These are phyloP conservation scores for Candida ficus DNA, from an alignment of 805 yeast species.

Conservation along the genomic window DNA sequence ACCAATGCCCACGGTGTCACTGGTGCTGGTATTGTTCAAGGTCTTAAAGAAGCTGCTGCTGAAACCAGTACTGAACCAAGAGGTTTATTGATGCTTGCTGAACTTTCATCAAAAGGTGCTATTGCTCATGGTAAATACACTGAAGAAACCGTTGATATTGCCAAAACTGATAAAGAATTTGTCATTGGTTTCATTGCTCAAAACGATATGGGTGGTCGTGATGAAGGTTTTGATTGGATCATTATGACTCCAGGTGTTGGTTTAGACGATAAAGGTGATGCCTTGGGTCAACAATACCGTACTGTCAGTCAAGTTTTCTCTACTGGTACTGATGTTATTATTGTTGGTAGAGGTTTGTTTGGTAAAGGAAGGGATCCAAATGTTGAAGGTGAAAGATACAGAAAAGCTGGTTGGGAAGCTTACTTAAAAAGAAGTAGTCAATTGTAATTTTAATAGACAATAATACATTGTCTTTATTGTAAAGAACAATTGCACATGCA, in stretches of 20 bases:
- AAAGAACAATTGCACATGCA: no score
- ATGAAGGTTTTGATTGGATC: constrained; percentile 90
- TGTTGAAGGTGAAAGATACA: constrained; percentile 83
- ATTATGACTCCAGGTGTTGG: constrained; percentile 99
- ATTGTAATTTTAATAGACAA: no score
- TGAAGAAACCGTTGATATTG: constrained; percentile 80
- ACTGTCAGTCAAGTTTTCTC: constrained; percentile 80
- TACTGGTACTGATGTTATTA: constrained; percentile 89
- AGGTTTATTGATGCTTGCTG: constrained; percentile 93
- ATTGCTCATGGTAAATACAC: constrained; percentile 93
- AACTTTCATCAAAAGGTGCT: constrained; percentile 89
- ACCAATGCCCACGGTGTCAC: constrained; percentile 98
- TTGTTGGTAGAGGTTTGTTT: constrained; percentile 97
- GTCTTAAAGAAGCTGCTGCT: constrained; percentile 72
- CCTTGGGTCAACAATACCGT: constrained; percentile 94
- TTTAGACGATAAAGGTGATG: constrained; percentile 92
- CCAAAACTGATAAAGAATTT: constrained; percentile 79
- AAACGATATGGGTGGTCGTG: constrained; percentile 74
- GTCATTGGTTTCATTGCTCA: constrained; percentile 97
- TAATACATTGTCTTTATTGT: no score
- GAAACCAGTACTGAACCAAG: constrained; percentile 72
- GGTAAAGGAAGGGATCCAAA: constrained; percentile 92
- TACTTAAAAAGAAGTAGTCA: constrained; percentile 42
- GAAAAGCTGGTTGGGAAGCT: constrained; percentile 94
- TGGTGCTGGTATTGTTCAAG: constrained; percentile 88